These are phyloP conservation scores for Pleurotus ostreatus DNA, from an alignment of 768 basidiomycete species.

Conservation along the genomic window DNA sequence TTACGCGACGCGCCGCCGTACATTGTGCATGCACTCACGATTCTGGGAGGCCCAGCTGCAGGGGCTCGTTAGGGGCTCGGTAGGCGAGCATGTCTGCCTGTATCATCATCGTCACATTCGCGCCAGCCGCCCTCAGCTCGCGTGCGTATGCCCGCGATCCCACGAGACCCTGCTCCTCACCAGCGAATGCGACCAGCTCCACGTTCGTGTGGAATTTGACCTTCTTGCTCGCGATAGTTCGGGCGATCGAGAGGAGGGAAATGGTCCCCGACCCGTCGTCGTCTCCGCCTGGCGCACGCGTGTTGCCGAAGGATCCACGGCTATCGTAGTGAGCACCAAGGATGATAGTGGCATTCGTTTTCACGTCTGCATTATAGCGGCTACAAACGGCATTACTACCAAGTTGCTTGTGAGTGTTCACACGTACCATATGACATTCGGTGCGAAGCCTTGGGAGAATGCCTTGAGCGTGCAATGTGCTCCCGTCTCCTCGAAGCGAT, in stretches of 20 bases:
- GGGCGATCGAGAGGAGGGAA: conserved; percentile 77
- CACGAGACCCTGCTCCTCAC: conserved; percentile 86
- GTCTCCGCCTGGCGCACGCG: conserved; percentile 54
- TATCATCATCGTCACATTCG: conserved; percentile 77
- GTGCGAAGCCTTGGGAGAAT: conserved; percentile 74
- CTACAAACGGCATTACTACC: conserved; percentile 25
- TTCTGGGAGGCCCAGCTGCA: conserved; percentile 79
- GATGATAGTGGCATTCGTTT: conserved; percentile 63
- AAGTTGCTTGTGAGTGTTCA: neutral
- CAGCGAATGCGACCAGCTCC: conserved; percentile 80
- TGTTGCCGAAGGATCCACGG: conserved; percentile 81
- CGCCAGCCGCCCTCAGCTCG: conserved; percentile 50
- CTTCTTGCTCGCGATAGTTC: conserved; percentile 60
- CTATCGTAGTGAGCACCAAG: conserved; percentile 90
- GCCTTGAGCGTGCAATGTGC: conserved; percentile 63
- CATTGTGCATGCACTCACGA: conserved; percentile 36
- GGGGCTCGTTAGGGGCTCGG: conserved; percentile 70
- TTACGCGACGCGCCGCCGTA: neutral
- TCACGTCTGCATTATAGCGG: conserved; percentile 49
- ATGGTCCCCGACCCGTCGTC: conserved; percentile 58
- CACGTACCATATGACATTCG: conserved; percentile 82
- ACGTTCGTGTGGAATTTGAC: conserved; percentile 74
- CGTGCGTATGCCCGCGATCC: conserved; percentile 77
- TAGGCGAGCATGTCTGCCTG: conserved; percentile 95
- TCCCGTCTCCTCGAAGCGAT: conserved; percentile 67